Conservation (phyloP, 768 basidiomycete genomes). For the Rhodotorula toruloides region DNA sequence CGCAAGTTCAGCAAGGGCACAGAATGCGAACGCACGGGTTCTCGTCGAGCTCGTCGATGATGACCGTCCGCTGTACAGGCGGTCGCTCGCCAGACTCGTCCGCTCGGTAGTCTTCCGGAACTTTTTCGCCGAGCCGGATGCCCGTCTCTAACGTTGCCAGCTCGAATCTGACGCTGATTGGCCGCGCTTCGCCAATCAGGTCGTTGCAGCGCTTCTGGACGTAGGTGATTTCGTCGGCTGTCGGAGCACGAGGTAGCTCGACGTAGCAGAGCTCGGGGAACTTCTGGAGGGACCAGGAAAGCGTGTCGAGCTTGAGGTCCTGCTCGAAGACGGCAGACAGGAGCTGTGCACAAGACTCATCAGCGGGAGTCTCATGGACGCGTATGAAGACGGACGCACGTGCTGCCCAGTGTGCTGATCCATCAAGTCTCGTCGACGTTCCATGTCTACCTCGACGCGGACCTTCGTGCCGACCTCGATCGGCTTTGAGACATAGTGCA, state of each 20-base stretch:
- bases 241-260: constrained; percentile 66
- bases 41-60: constrained; percentile 75
- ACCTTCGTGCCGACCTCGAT: constrained; percentile 56
- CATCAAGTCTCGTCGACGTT: constrained; percentile 71
- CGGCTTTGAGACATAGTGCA: constrained; percentile 60
- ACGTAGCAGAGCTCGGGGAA: constrained; percentile 69
- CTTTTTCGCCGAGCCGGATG: constrained; percentile 47
- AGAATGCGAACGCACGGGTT: constrained; percentile 58
- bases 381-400: constrained; percentile 45
- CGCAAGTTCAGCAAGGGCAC: not conserved
- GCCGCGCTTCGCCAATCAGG: constrained; percentile 64
- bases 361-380: too few species aligned
- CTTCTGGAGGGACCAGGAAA: constrained; percentile 73
- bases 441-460: constrained; percentile 59
- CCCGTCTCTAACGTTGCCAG: constrained; percentile 48
- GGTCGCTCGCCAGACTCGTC: constrained; percentile 46
- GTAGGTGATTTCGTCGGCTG: constrained; percentile 57
- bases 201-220: constrained; percentile 64
- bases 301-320: constrained; percentile 56
- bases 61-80: constrained; percentile 62
- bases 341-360: constrained; percentile 5
- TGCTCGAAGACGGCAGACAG: constrained; percentile 70
- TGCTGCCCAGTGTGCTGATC: constrained; percentile 81
- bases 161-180: constrained; percentile 69
- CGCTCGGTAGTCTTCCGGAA: constrained; percentile 69